Conservation (phyloP, 192 early-diverging fungal species). For the Podila horticola region DNA sequence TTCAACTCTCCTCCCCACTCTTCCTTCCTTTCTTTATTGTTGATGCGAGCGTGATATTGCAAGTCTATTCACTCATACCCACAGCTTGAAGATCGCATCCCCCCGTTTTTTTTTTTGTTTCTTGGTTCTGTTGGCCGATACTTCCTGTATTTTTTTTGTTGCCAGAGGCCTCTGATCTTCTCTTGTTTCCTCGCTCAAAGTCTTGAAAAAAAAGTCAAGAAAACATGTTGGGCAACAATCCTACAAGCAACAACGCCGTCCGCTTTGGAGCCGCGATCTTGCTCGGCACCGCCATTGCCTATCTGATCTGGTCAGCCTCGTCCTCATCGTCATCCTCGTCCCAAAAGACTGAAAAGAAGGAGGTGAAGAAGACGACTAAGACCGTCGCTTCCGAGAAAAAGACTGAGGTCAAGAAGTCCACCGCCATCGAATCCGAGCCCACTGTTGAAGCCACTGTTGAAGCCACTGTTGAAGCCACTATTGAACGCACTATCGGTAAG, state of each 20-base stretch:
- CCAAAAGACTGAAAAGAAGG: not conserved
- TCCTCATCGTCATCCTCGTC: not conserved
- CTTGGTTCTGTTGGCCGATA: too few relatives aligned
- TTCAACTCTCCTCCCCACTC: not conserved
- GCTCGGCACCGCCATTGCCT: not conserved
- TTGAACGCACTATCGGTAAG: too few relatives aligned
- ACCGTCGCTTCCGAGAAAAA: not conserved
- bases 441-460: too few relatives aligned
- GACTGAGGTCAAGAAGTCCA: not conserved
- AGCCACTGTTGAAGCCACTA: too few relatives aligned
- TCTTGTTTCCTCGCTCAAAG: not conserved
- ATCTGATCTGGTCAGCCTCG: not conserved
- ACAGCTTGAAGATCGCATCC: too few relatives aligned
- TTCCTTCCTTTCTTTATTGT: not conserved
- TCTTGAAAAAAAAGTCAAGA: not conserved
- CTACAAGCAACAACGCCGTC: constrained; percentile 2
- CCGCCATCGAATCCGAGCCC: not conserved
- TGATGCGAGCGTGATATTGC: not conserved
- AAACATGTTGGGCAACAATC: not conserved
- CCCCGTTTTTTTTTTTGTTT: too few relatives aligned
- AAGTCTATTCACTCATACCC: too few relatives aligned
- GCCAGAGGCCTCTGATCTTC: not conserved
- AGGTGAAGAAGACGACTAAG: not conserved
- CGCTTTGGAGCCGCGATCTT: constrained; percentile 3
- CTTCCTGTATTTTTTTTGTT: not conserved